These are phyloP conservation scores for Acacia crassicarpa DNA, from an alignment of 306 rosid species.

Conservation along the genomic window DNA sequence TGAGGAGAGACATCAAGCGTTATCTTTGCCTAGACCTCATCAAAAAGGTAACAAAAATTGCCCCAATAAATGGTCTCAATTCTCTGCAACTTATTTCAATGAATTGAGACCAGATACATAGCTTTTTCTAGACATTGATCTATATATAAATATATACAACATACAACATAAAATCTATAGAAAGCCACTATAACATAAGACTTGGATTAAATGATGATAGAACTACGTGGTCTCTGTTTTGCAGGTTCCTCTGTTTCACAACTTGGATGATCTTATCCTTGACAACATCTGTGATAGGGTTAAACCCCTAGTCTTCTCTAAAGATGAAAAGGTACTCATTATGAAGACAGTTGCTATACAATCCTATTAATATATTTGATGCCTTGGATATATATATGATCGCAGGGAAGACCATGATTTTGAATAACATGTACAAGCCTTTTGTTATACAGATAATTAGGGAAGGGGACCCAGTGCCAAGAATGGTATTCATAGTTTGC, in stretches of 20 bases:
- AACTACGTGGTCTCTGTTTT: slow-evolving; percentile 8
- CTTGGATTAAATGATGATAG: neutral
- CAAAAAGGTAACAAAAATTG: slow-evolving; percentile 53
- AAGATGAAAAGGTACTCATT: slow-evolving; percentile 81
- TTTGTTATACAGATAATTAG: slow-evolving; percentile 67
- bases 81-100: neutral
- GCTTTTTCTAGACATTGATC: neutral
- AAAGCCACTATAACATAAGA: neutral
- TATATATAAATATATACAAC: neutral
- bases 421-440: neutral
- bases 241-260: slow-evolving; percentile 90
- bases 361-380: neutral
- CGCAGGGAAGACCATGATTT: neutral
- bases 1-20: slow-evolving; percentile 92
- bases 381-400: neutral
- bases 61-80: neutral
- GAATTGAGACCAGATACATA: neutral
- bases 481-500: slow-evolving; percentile 81
- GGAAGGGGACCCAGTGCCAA: slow-evolving; percentile 95
- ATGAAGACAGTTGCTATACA: neutral
- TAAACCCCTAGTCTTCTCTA: slow-evolving; percentile 81
- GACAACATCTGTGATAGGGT: slow-evolving; percentile 97
- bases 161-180: neutral
- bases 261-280: slow-evolving; percentile 89
- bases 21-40: slow-evolving; percentile 85